Evolutionary conservation across 345 rosid genomes (phyloP).

Genomic region (Camelina neglecta): DNA sequence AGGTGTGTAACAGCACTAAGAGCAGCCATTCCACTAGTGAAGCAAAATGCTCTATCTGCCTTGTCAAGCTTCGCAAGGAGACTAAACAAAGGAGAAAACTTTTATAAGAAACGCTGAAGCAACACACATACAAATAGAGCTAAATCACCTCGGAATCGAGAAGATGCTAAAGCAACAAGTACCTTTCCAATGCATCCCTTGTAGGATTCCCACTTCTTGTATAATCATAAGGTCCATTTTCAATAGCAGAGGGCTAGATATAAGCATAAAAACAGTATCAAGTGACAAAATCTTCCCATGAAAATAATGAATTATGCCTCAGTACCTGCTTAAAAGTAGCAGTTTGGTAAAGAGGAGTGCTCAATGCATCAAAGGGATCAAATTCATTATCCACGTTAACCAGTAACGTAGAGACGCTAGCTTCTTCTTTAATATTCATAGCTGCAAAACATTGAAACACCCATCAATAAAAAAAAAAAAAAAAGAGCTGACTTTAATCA

Average conservation of each 20-base stretch:
- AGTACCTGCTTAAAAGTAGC: constrained; percentile 93
- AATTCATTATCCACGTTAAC: constrained; percentile 70
- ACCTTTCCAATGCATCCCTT: constrained; percentile 87
- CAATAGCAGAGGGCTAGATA: constrained; percentile 75
- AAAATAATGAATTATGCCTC: background rate
- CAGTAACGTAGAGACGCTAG: constrained; percentile 70
- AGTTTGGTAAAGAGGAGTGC: constrained; percentile 90
- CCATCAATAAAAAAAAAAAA: background rate
- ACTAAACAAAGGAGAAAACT: constrained; percentile 47
- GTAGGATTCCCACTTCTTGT: constrained; percentile 99
- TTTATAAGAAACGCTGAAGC: background rate
- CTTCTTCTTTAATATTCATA: constrained; percentile 57
- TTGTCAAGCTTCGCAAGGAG: constrained; percentile 93
- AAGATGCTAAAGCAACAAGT: constrained; percentile 2
- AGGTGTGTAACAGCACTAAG: constrained; percentile 81
- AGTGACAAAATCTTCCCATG: background rate
- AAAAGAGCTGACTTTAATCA: background rate
- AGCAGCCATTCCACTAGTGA: constrained; percentile 99
- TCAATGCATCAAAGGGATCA: constrained; percentile 86
- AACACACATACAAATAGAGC: constrained; percentile 19
- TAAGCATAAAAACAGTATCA: background rate
- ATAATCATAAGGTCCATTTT: constrained; percentile 88
- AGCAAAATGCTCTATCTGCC: constrained; percentile 95
- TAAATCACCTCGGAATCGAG: background rate
- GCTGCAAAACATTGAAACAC: constrained; percentile 45